Evolutionary conservation across 345 rosid species (phyloP).

Genomic region (Hevea brasiliensis): DNA sequence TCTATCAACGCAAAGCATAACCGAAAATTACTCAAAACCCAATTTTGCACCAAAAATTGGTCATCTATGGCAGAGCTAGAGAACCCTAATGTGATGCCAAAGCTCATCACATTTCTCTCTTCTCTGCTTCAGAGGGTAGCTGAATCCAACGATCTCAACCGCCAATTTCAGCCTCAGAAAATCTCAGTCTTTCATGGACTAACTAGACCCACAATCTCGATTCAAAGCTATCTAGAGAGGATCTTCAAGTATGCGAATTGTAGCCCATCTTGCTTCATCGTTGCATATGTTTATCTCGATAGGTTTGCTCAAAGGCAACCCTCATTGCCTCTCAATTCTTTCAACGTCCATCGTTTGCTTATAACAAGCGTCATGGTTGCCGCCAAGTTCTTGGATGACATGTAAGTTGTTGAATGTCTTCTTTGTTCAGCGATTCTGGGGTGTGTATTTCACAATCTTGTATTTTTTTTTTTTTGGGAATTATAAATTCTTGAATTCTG

Average conservation of each 20-base stretch:
- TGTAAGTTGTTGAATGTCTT: conserved; percentile 45
- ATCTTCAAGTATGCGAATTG: conserved; percentile 88
- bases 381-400: conserved; percentile 92
- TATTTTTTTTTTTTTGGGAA: background rate
- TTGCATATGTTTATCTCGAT: conserved; percentile 87
- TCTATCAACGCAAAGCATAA: background rate
- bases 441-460: too few species aligned
- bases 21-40: background rate
- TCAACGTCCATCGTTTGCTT: conserved; percentile 86
- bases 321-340: conserved; percentile 71
- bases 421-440: background rate
- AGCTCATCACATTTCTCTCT: conserved; percentile 67
- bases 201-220: conserved; percentile 69
- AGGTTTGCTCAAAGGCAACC: conserved; percentile 75
- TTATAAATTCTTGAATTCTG: background rate
- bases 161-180: conserved; percentile 44
- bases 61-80: conserved; percentile 64
- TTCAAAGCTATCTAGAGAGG: conserved; percentile 72
- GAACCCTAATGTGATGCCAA: conserved; percentile 58
- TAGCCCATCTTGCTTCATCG: conserved; percentile 79
- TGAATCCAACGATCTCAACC: conserved; percentile 58
- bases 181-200: conserved; percentile 77
- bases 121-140: conserved; percentile 69
- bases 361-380: conserved; percentile 84
- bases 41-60: background rate